phyloP scores from a whole-genome alignment of 192 early-diverging fungal species.

The Jimgerdemannia lactiflua region DNA sequence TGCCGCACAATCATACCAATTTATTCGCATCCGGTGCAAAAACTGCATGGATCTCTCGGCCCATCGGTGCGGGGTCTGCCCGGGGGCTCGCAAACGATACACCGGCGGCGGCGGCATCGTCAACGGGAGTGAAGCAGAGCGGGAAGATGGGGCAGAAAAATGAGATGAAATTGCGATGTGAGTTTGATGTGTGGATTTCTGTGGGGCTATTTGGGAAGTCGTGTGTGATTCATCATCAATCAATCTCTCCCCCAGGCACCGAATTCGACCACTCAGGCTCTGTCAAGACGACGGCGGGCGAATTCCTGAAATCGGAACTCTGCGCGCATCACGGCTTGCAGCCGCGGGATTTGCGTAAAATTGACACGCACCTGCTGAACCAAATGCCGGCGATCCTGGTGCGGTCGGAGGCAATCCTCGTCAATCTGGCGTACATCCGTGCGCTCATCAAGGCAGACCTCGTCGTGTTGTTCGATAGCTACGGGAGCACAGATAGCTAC shows the following conservation, averaged over 20 bases:
- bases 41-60: neutral
- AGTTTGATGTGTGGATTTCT: neutral
- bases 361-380: slow-evolving; percentile 72
- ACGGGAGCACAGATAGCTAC: slow-evolving; percentile 63
- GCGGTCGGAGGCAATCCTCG: slow-evolving; percentile 74
- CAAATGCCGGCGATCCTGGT: slow-evolving; percentile 82
- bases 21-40: neutral
- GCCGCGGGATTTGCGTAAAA: slow-evolving; percentile 85
- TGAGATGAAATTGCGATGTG: slow-evolving; percentile 1
- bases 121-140: neutral
- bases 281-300: slow-evolving; percentile 68
- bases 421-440: slow-evolving; percentile 79
- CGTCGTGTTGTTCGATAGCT: slow-evolving; percentile 74
- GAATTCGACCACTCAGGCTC: slow-evolving; percentile 67
- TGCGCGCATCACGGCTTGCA: slow-evolving; percentile 74
- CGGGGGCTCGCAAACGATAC: neutral
- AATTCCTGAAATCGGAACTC: slow-evolving; percentile 76
- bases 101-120: neutral
- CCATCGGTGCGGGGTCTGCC: neutral
- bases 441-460: slow-evolving; percentile 79
- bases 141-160: neutral
- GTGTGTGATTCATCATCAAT: neutral
- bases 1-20: neutral
- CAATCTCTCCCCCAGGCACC: slow-evolving; percentile 34
- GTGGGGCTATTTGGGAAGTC: neutral